A percentile compares a stretch with the other conserved stretches of the same genome.
phyloP scores from a whole-genome alignment of 1,284 basidiomycete species.

The Ganoderma multipileum region DNA sequence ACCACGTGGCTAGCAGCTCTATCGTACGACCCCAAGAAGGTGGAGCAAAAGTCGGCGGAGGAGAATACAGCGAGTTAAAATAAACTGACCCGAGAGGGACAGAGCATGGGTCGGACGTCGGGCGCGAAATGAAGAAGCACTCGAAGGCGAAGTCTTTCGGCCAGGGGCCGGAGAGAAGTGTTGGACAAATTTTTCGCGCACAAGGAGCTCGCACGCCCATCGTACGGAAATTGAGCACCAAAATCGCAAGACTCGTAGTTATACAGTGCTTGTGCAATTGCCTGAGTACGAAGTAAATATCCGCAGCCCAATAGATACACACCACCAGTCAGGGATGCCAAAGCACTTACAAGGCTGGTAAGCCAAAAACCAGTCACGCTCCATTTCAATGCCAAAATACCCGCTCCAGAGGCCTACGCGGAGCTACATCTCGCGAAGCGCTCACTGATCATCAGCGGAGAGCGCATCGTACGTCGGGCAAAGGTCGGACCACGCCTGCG shows the following conservation, averaged over 20 bases:
- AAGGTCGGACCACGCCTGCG: constrained; percentile 33
- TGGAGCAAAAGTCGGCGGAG: neutral
- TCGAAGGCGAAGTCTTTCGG: neutral
- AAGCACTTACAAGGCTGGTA: neutral
- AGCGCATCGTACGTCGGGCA: constrained; percentile 36
- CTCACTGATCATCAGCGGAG: constrained; percentile 21
- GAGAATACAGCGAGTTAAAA: neutral
- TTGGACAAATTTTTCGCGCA: neutral
- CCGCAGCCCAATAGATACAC: neutral
- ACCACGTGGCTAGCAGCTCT: neutral
- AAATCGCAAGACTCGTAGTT: neutral
- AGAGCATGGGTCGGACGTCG: neutral
- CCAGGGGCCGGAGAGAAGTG: too few species aligned
- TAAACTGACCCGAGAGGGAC: neutral
- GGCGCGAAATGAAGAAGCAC: neutral
- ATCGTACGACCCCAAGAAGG: neutral
- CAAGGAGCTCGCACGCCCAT: neutral
- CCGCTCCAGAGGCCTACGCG: neutral
- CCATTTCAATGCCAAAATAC: neutral
- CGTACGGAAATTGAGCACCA: neutral
- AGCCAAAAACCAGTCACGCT: neutral
- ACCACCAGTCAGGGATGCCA: neutral
- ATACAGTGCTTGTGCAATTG: neutral
- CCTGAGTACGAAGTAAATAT: neutral
- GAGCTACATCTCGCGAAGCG: neutral